Evolutionary conservation across 441 rosid species (phyloP), one percentile per base, ranked within the genome.

Genomic region (Erodium chrysanthum): DNA sequence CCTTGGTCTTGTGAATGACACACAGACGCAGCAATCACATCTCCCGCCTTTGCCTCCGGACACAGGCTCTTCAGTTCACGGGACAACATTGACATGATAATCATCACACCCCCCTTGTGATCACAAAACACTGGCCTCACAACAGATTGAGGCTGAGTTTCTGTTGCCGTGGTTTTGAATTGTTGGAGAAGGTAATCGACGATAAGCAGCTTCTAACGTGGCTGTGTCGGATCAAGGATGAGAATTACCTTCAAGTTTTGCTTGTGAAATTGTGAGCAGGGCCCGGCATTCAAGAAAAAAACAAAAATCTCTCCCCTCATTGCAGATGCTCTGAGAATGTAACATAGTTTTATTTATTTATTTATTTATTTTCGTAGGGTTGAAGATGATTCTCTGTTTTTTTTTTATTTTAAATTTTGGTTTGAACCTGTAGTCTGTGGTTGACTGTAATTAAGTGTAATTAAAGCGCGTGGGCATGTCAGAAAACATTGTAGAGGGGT

Each of bases 1-100:
- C 71, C 96, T 92, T 66, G 96, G 92, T 74, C 85, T 85, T 80
- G 79, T 75, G 66, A 82, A 70, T 70, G 93, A 82, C 63, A 64
- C 79, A 14, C 82, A 80, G 63, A 40, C 68, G 35, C 85, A 71
- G 69, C 77, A 80, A 52, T 78, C 81, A 4, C 84, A 74, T 62
- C 58, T 73, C 22, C 40, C 83, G 20, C 67, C 83, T 65, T 79
- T 86, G 83, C 85, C 79, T 65, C 77, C 92, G 25, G 88, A 84
- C 65, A 70, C 85, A 58, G 66, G 81, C 70, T 81, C 91, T 50
- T 84, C 97, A 14, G 75, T 81, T 72, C 86, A 78, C 7, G 88
- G 84, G 68, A 70, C 92, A 15, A 77, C 85, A 42, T 77, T 73
- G 59, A 80, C 91, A 2, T 84, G 82, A 86, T 42, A 66, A 46